Percentiles rank a stretch among this genome's conserved stretches.
These are phyloP conservation scores for Lomentospora prolificans DNA, from an alignment of 2,329 filamentous ascomycete genomes.

Conservation along the genomic window DNA sequence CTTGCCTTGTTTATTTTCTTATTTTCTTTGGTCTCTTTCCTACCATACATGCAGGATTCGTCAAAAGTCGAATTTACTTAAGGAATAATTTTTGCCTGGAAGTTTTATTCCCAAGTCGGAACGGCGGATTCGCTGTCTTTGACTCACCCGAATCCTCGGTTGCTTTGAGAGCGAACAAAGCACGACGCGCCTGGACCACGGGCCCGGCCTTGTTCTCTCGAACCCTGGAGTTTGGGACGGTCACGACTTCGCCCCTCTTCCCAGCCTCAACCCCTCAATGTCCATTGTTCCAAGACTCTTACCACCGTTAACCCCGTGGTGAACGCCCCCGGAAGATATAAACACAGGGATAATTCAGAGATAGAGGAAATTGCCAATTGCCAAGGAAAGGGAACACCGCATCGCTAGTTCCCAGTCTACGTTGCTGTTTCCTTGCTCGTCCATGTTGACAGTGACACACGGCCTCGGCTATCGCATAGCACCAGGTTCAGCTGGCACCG, in stretches of 20 bases:
- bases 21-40: neutral
- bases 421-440: too few relatives aligned
- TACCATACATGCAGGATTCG: neutral
- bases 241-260: conserved; percentile 2
- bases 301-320: neutral
- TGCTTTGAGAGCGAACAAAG: neutral
- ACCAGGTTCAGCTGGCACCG: neutral
- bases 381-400: neutral
- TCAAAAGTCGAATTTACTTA: neutral
- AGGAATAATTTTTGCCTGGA: neutral
- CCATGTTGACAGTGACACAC: neutral
- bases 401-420: too few relatives aligned
- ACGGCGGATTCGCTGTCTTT: neutral
- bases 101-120: neutral
- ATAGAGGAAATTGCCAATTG: neutral
- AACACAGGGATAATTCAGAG: neutral
- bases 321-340: neutral
- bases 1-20: neutral
- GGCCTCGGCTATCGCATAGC: neutral
- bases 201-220: neutral
- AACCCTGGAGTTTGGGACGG: neutral
- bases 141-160: neutral
- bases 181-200: neutral
- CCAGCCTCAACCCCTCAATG: neutral
- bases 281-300: neutral